phyloP scores from a whole-genome alignment of 2,329 filamentous ascomycete species.

The Alternaria sp. region DNA sequence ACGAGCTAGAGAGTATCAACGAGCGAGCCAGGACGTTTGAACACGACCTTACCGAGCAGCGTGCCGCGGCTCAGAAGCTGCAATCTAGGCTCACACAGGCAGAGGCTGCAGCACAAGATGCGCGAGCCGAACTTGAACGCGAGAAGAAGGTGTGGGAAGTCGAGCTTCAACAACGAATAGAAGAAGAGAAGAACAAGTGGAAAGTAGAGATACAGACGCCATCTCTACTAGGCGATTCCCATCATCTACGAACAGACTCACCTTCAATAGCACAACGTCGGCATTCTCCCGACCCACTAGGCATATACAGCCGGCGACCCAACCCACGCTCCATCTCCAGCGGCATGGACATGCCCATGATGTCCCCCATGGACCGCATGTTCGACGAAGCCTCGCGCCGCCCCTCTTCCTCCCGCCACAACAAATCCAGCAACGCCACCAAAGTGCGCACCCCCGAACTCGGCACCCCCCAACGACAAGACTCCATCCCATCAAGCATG shows the following conservation, averaged over 20 bases:
- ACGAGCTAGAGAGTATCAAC: constrained; percentile 77
- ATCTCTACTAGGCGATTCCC: constrained; percentile 24
- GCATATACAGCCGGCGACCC: constrained; percentile 35
- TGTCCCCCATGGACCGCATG: constrained; percentile 46
- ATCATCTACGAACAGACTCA: constrained; percentile 47
- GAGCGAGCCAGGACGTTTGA: constrained; percentile 69
- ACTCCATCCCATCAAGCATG: constrained; percentile 42
- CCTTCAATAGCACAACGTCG: constrained; percentile 49
- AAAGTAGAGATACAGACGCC: constrained; percentile 54
- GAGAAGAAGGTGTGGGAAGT: constrained; percentile 66
- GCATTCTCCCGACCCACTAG: constrained; percentile 47
- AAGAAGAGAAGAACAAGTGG: constrained; percentile 70
- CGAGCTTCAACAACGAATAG: constrained; percentile 63
- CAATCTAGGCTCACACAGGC: constrained; percentile 69
- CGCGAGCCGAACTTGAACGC: constrained; percentile 61
- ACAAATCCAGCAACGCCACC: constrained; percentile 26
- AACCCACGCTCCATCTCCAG: constrained; percentile 39
- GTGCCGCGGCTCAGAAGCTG: constrained; percentile 66
- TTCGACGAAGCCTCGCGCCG: constrained; percentile 45
- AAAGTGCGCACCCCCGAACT: constrained; percentile 46
- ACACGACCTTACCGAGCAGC: constrained; percentile 67
- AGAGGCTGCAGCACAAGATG: constrained; percentile 67
- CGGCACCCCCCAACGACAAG: constrained; percentile 41
- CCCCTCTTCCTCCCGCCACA: constrained; percentile 41
- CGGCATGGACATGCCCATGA: constrained; percentile 36